These are phyloP conservation scores for Lachnellula cervina DNA, from an alignment of 2,329 filamentous ascomycete species.

Conservation along the genomic window DNA sequence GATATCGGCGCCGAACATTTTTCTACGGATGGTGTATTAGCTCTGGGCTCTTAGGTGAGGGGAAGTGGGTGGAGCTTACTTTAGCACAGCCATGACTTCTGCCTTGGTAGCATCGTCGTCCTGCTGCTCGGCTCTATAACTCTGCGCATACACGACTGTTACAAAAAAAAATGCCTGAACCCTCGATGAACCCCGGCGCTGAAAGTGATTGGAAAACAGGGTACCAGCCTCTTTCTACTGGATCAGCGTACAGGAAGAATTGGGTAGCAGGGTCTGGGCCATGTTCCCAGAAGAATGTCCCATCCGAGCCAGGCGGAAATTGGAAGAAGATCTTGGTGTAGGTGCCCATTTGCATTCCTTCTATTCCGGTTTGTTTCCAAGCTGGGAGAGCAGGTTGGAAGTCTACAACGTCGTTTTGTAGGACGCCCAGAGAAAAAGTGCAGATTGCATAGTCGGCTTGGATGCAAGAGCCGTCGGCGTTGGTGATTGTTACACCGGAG, in stretches of 20 bases:
- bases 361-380: conserved; percentile 62
- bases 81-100: conserved; percentile 21
- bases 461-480: conserved; percentile 48
- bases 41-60: no score
- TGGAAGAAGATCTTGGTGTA: conserved; percentile 72
- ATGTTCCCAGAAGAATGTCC: conserved; percentile 59
- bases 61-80: no score
- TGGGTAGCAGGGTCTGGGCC: conserved; percentile 44
- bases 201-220: conserved; percentile 62
- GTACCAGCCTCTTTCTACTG: conserved; percentile 34
- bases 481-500: conserved; percentile 46
- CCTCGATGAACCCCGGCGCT: conserved; percentile 51
- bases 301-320: conserved; percentile 38
- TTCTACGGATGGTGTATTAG: background rate
- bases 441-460: conserved; percentile 58
- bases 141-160: conserved; percentile 53
- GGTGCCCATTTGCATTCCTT: conserved; percentile 62
- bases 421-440: conserved; percentile 64
- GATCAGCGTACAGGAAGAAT: conserved; percentile 30
- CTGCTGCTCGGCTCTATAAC: conserved; percentile 55
- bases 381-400: conserved; percentile 55
- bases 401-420: conserved; percentile 55
- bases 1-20: conserved; percentile 46
- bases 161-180: conserved; percentile 60
- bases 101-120: conserved; percentile 47